Conservation (phyloP, 73 alveolate genomes). For the Tetrahymena thermophila region DNA sequence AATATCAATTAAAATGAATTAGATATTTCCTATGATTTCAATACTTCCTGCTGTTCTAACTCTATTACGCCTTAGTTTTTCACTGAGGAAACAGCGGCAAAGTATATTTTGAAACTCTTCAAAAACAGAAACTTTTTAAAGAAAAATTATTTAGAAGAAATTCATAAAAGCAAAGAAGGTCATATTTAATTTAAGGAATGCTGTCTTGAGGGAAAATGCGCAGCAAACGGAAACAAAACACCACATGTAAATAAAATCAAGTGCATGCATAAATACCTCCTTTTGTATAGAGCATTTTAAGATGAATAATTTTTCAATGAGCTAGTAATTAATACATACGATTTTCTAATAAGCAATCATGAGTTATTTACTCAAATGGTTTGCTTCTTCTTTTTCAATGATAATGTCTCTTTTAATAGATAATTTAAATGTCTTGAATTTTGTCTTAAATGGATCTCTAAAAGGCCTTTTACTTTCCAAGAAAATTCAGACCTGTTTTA, state of each 20-base stretch:
- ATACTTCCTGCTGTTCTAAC: neutral
- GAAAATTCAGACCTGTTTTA: neutral
- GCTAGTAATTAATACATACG: neutral
- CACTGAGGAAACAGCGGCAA: neutral
- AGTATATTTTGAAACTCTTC: neutral
- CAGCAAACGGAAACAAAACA: neutral
- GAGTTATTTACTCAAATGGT: neutral
- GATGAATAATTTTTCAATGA: neutral
- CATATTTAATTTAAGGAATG: neutral
- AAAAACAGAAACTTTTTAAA: neutral
- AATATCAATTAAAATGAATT: neutral
- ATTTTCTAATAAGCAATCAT: neutral
- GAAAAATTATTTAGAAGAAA: neutral
- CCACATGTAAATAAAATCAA: neutral
- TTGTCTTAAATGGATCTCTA: neutral
- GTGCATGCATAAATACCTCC: neutral
- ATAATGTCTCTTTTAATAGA: neutral
- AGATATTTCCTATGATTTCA: neutral
- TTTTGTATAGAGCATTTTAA: neutral
- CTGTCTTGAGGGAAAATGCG: neutral
- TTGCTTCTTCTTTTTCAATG: neutral
- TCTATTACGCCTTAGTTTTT: neutral
- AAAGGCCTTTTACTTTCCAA: neutral
- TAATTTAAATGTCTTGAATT: neutral
- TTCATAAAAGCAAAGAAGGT: neutral